Percentiles rank a stretch among this genome's conserved stretches.
Evolutionary conservation across 345 rosid genomes (phyloP).

Genomic region (Heritiera fomes): DNA sequence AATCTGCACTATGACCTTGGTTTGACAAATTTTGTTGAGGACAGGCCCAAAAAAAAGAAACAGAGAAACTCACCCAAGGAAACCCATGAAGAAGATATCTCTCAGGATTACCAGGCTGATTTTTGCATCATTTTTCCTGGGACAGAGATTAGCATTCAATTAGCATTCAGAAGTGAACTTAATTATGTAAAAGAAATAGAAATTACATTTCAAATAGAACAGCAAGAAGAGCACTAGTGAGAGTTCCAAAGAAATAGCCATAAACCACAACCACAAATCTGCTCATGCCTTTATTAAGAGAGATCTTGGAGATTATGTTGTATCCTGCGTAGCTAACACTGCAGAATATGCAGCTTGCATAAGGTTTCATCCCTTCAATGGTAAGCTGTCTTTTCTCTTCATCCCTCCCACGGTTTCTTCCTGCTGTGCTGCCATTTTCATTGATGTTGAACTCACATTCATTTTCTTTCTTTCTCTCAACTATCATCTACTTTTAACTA

Average conservation of each 20-base stretch:
- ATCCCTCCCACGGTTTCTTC: neutral
- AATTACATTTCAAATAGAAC: neutral
- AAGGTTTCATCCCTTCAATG: neutral
- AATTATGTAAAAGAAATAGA: neutral
- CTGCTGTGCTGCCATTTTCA: neutral
- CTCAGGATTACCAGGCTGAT: neutral
- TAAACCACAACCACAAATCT: neutral
- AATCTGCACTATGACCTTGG: neutral
- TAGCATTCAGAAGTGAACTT: no score
- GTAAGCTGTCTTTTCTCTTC: neutral
- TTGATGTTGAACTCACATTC: neutral
- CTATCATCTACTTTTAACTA: neutral
- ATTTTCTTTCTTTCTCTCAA: no score
- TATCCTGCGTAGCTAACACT: neutral
- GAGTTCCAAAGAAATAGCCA: neutral
- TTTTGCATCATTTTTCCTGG: neutral
- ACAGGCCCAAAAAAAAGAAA: neutral
- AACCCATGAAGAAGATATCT: neutral
- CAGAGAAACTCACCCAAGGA: neutral
- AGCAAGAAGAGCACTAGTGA: neutral
- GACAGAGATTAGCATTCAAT: neutral
- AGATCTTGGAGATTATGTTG: neutral
- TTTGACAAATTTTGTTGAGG: neutral
- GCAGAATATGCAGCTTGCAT: neutral
- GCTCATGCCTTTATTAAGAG: slow-evolving; percentile 2